phyloP scores from a whole-genome alignment of 2,329 filamentous ascomycete species.

The Fusarium vanettenii region DNA sequence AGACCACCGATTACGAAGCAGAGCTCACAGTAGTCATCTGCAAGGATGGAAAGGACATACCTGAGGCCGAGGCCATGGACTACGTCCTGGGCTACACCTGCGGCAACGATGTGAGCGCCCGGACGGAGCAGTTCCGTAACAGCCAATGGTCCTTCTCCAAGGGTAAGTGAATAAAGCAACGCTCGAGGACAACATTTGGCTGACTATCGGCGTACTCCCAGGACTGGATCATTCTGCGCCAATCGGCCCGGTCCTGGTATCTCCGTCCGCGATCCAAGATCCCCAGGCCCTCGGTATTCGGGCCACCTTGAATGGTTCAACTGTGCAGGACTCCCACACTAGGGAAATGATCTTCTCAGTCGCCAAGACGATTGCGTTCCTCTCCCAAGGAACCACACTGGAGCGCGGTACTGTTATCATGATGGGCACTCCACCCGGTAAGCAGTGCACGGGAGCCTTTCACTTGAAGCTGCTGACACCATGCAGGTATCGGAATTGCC shows the following conservation, averaged over 20 bases:
- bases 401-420: not conserved
- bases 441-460: not conserved
- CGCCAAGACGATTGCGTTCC: not conserved
- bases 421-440: not conserved
- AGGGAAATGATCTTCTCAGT: not conserved
- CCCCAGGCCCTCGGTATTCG: not conserved
- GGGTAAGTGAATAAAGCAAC: not conserved
- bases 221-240: not conserved
- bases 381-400: not conserved
- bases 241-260: not conserved
- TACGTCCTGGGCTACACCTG: not conserved
- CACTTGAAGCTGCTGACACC: not conserved
- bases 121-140: not conserved
- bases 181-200: accelerated
- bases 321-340: not conserved
- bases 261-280: not conserved
- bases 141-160: not conserved
- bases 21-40: not conserved
- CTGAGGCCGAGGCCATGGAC: not conserved
- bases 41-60: not conserved
- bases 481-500: not conserved
- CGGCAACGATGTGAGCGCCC: not conserved
- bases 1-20: not conserved
- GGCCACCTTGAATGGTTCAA: not conserved
- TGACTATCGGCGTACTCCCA: not conserved